Percentiles rank a stretch among this genome's conserved stretches.
phyloP scores from a whole-genome alignment of 2,329 filamentous ascomycete genomes.

The Fusarium sambucinum region DNA sequence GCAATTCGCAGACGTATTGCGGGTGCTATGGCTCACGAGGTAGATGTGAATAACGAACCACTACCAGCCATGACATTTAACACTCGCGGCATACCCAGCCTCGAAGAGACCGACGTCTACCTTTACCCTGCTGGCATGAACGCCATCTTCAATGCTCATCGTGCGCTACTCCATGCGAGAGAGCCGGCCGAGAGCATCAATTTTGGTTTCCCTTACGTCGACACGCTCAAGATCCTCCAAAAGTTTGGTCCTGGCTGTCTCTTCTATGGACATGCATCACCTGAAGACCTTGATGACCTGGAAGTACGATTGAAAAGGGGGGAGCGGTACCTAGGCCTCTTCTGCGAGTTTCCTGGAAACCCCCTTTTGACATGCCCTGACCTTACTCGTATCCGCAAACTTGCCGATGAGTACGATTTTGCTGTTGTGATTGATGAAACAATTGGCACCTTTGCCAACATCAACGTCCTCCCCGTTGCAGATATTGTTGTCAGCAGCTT shows the following conservation, averaged over 20 bases:
- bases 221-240: constrained; percentile 93
- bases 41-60: constrained; percentile 60
- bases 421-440: constrained; percentile 95
- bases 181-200: constrained; percentile 81
- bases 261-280: constrained; percentile 87
- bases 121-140: constrained; percentile 94
- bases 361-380: constrained; percentile 89
- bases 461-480: constrained; percentile 89
- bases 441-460: constrained; percentile 95
- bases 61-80: constrained; percentile 54
- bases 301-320: constrained; percentile 77
- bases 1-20: constrained; percentile 90
- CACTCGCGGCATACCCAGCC: constrained; percentile 69
- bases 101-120: constrained; percentile 89
- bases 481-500: constrained; percentile 95
- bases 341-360: constrained; percentile 96
- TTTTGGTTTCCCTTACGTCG: constrained; percentile 97
- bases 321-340: constrained; percentile 83
- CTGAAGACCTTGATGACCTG: constrained; percentile 84
- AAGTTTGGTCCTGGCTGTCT: constrained; percentile 92
- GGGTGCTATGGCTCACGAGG: constrained; percentile 80
- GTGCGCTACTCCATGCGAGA: constrained; percentile 74
- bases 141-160: constrained; percentile 90
- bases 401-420: constrained; percentile 89
- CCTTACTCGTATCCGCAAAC: constrained; percentile 79